Conservation (phyloP, 768 basidiomycete species). For the Lactifluus echinatus region DNA sequence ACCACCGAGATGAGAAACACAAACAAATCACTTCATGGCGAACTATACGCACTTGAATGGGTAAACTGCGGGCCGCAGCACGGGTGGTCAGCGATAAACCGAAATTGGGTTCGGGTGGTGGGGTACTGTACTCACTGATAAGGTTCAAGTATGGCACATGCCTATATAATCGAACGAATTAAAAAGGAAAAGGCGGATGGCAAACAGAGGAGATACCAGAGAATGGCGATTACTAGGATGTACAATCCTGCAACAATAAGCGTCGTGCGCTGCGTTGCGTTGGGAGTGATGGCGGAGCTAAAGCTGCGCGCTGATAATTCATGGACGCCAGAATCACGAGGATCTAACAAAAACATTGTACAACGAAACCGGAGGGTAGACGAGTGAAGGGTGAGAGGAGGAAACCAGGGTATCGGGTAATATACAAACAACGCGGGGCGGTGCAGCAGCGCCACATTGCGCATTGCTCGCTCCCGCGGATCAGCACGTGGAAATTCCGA, state of each 20-base stretch:
- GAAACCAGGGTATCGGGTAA: not conserved
- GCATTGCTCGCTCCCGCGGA: not conserved
- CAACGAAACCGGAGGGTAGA: not conserved
- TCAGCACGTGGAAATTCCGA: not conserved
- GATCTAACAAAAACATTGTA: conserved; percentile 19
- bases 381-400: not conserved
- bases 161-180: conserved; percentile 33
- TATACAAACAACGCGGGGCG: not conserved
- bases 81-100: not conserved
- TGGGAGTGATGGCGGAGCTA: conserved; percentile 43
- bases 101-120: not conserved
- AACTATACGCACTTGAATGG: conserved; percentile 72
- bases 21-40: not conserved
- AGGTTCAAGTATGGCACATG: conserved; percentile 66
- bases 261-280: conserved; percentile 62
- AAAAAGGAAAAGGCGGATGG: not conserved
- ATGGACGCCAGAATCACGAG: not conserved
- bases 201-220: conserved; percentile 49
- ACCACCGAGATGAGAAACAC: not conserved
- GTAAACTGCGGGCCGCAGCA: conserved; percentile 46
- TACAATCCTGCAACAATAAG: conserved; percentile 76
- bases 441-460: not conserved
- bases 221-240: conserved; percentile 63
- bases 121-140: conserved; percentile 63
- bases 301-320: conserved; percentile 23